These are phyloP conservation scores for Fraxinus pennsylvanica DNA, from an alignment of 257 asterid genomes.

Conservation along the genomic window DNA sequence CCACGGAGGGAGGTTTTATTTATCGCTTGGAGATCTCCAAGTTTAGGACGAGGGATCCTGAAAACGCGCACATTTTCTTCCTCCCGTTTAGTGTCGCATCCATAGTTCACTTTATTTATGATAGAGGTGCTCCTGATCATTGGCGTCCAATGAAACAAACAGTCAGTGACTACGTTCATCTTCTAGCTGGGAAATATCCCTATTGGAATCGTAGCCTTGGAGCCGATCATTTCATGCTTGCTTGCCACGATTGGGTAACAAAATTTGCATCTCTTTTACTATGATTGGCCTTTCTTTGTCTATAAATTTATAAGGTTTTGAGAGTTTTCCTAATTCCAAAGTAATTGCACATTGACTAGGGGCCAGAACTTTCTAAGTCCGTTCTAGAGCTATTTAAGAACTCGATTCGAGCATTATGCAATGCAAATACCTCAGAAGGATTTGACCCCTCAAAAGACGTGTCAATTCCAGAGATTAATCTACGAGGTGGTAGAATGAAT, in stretches of 20 bases:
- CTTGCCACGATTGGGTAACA: constrained; percentile 81
- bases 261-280: too few species aligned
- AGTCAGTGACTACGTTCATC: constrained; percentile 35
- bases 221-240: constrained; percentile 83
- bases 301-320: neutral
- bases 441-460: constrained; percentile 61
- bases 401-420: constrained; percentile 65
- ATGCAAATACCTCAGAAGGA: constrained; percentile 63
- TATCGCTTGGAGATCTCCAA: constrained; percentile 58
- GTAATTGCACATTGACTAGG: constrained; percentile 28
- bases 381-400: constrained; percentile 47
- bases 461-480: constrained; percentile 63
- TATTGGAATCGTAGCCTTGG: constrained; percentile 77
- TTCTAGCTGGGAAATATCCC: constrained; percentile 50
- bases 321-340: neutral
- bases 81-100: constrained; percentile 78
- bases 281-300: neutral
- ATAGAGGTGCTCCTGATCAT: constrained; percentile 4
- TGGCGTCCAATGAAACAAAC: constrained; percentile 37
- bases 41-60: constrained; percentile 70
- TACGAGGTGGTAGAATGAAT: constrained; percentile 40
- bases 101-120: constrained; percentile 78
- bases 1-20: constrained; percentile 86
- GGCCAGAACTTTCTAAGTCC: constrained; percentile 61
- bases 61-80: constrained; percentile 69